These are phyloP conservation scores for Phyllosticta citriasiana DNA, from an alignment of 2,329 filamentous ascomycete species.

Conservation along the genomic window DNA sequence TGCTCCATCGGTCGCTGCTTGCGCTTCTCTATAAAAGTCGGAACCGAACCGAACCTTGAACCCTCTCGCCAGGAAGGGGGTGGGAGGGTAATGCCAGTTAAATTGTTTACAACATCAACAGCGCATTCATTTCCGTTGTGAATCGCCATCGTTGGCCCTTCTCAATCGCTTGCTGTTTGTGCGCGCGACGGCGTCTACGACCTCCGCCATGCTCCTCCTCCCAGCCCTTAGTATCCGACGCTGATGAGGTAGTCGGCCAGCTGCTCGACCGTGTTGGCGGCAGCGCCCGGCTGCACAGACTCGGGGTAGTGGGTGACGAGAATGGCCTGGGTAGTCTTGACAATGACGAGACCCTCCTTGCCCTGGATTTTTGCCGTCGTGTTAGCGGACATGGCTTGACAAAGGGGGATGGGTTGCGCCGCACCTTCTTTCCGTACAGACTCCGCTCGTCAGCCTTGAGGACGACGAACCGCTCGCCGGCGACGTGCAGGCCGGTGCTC, in stretches of 20 bases:
- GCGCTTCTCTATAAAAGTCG: constrained; percentile 10
- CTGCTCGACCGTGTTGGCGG: constrained; percentile 68
- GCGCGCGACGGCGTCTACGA: background rate
- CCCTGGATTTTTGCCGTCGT: constrained; percentile 40
- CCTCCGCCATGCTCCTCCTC: background rate
- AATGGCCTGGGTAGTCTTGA: constrained; percentile 82
- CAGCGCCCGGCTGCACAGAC: constrained; percentile 59
- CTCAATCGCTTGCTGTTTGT: background rate
- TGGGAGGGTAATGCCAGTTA: constrained; percentile 27
- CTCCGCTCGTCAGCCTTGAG: constrained; percentile 66
- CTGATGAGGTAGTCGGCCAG: constrained; percentile 81
- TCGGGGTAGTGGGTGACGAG: constrained; percentile 82
- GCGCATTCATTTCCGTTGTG: constrained; percentile 5
- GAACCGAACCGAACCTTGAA: constrained; percentile 4
- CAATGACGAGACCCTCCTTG: constrained; percentile 68
- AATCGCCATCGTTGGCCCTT: background rate
- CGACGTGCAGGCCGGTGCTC: constrained; percentile 63
- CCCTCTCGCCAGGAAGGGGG: constrained; percentile 11
- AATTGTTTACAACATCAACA: constrained; percentile 23
- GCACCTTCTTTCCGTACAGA: constrained; percentile 79
- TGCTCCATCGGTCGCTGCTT: background rate
- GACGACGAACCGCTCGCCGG: constrained; percentile 67
- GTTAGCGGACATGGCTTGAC: constrained; percentile 1
- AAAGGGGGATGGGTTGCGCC: constrained; percentile 14
- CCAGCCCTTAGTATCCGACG: constrained; percentile 55